phyloP scores from a whole-genome alignment of 345 rosid genomes.

The Citrus cavaleriei region DNA sequence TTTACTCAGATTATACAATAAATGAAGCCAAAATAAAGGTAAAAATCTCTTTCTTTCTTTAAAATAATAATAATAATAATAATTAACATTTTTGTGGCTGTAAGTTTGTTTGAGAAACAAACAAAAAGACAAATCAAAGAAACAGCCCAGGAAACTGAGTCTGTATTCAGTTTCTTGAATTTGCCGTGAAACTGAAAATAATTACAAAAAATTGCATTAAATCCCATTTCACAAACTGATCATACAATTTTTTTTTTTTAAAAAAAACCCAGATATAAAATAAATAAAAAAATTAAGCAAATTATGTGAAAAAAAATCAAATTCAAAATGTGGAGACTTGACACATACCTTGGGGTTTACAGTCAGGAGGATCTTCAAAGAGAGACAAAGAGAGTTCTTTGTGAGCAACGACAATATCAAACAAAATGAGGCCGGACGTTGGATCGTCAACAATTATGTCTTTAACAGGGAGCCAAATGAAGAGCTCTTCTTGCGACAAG shows the following conservation, averaged over 20 bases:
- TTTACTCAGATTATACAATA: background rate
- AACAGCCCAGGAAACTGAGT: background rate
- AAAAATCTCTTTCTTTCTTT: background rate
- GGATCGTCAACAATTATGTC: slow-evolving; percentile 81
- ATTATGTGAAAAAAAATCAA: background rate
- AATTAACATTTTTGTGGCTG: background rate
- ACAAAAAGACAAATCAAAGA: background rate
- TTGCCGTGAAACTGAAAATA: background rate
- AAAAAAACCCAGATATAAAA: background rate
- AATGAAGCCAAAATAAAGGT: background rate
- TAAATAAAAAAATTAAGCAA: too few relatives aligned
- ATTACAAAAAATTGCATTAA: background rate
- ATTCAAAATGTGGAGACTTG: background rate
- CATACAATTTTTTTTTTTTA: background rate
- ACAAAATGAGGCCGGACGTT: slow-evolving; percentile 69
- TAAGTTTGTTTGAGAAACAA: background rate
- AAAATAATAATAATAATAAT: too few relatives aligned
- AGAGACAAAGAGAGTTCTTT: slow-evolving; percentile 79
- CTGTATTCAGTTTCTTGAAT: background rate
- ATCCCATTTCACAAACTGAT: background rate
- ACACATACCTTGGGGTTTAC: slow-evolving; percentile 53
- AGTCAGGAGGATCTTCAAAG: slow-evolving; percentile 82
- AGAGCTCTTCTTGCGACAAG: slow-evolving; percentile 72
- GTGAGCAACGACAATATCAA: slow-evolving; percentile 87
- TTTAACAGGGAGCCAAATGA: slow-evolving; percentile 82